These are phyloP conservation scores for Trifolium pratense DNA, from an alignment of 306 rosid genomes.

Conservation along the genomic window DNA sequence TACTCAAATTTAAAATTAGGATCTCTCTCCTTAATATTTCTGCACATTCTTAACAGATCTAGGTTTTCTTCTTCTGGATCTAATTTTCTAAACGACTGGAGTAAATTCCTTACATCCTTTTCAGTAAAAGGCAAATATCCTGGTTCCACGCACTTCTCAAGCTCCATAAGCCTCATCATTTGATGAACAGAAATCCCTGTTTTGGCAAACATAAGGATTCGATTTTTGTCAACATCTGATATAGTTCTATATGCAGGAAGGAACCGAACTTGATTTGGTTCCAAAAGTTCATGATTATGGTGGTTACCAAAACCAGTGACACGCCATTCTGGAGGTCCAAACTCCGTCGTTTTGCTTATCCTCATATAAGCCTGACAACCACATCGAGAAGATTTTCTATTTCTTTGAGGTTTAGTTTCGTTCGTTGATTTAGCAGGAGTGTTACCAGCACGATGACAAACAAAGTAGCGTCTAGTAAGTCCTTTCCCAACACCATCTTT, in stretches of 20 bases:
- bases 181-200: constrained; percentile 97
- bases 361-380: constrained; percentile 95
- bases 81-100: constrained; percentile 87
- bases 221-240: constrained; percentile 79
- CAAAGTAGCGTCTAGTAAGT: constrained; percentile 92
- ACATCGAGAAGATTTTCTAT: constrained; percentile 91
- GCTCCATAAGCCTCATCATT: constrained; percentile 98
- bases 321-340: constrained; percentile 91
- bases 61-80: constrained; percentile 89
- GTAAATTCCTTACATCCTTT: constrained; percentile 91
- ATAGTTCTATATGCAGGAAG: constrained; percentile 97
- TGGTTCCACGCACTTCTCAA: constrained; percentile 91
- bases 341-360: constrained; percentile 85
- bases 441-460: constrained; percentile 95
- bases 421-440: constrained; percentile 75
- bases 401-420: constrained; percentile 88
- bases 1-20: constrained; percentile 87
- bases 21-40: constrained; percentile 84
- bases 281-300: constrained; percentile 91
- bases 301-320: constrained; percentile 92
- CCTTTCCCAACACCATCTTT: constrained; percentile 97
- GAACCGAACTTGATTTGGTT: constrained; percentile 96
- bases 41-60: constrained; percentile 90
- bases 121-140: constrained; percentile 95
- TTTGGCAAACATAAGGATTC: constrained; percentile 94